A percentile compares a stretch with the other conserved stretches of the same genome.
These are phyloP conservation scores for Glycine tomentella DNA, from an alignment of 306 rosid genomes.

Conservation along the genomic window DNA sequence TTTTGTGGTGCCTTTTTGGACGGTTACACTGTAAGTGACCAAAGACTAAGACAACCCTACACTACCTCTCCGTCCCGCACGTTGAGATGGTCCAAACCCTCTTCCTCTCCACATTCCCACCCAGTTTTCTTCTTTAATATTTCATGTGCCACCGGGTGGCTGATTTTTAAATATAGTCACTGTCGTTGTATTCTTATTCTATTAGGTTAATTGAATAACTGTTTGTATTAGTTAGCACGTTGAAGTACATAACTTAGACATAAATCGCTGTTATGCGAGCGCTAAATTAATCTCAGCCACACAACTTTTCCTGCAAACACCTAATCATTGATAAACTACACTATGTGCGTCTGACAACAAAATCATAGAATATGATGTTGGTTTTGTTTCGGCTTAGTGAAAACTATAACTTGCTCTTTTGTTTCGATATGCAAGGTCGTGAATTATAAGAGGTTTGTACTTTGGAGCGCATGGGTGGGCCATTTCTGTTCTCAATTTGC, in stretches of 20 bases:
- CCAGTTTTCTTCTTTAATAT: background rate
- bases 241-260: constrained; percentile 15
- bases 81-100: constrained; percentile 43
- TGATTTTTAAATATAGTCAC: background rate
- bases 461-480: no score
- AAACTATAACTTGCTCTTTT: constrained; percentile 22
- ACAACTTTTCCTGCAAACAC: constrained; percentile 12
- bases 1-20: constrained; percentile 32
- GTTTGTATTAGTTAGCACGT: background rate
- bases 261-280: constrained; percentile 21
- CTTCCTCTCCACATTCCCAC: background rate
- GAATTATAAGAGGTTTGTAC: constrained; percentile 24
- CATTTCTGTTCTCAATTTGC: no score
- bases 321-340: constrained; percentile 38
- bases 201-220: background rate
- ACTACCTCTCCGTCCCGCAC: background rate
- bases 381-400: constrained; percentile 9
- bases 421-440: constrained; percentile 19
- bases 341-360: background rate
- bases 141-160: constrained; percentile 10
- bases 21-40: constrained; percentile 37
- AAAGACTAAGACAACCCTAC: constrained; percentile 34
- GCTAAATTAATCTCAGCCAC: constrained; percentile 41
- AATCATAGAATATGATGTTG: constrained; percentile 21
- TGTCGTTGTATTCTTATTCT: constrained; percentile 15